Percentiles rank a stretch among this genome's conserved stretches.
These are phyloP conservation scores for Saccharum hybrid DNA, from an alignment of 202 grass and related monocot species.

Conservation along the genomic window DNA sequence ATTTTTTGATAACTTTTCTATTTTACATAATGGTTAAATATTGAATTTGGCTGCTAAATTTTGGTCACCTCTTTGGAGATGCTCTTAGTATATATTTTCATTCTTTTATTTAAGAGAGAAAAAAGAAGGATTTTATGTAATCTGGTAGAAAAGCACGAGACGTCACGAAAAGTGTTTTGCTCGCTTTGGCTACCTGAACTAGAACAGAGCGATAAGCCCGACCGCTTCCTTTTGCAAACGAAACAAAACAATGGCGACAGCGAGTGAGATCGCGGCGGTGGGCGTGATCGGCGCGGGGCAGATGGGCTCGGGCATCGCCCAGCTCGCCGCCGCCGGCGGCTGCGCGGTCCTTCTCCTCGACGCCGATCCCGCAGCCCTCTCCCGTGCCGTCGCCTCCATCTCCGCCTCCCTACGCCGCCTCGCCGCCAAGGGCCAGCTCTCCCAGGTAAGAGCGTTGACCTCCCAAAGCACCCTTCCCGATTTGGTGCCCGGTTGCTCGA, in stretches of 20 bases:
- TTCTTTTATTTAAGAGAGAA: too few relatives aligned
- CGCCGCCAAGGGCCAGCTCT: slow-evolving; percentile 73
- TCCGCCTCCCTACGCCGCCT: slow-evolving; percentile 68
- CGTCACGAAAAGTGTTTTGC: too few relatives aligned
- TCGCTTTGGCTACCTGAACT: too few relatives aligned
- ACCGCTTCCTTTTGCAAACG: too few relatives aligned
- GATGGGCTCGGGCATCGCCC: slow-evolving; percentile 97
- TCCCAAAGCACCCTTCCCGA: background rate
- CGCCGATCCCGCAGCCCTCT: slow-evolving; percentile 65
- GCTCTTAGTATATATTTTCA: too few relatives aligned
- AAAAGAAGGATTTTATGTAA: too few relatives aligned
- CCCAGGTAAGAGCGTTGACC: slow-evolving; percentile 49
- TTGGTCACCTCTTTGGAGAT: too few relatives aligned
- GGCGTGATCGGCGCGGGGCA: slow-evolving; percentile 86
- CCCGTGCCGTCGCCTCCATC: slow-evolving; percentile 60
- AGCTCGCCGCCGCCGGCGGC: slow-evolving; percentile 72
- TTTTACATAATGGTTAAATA: too few relatives aligned
- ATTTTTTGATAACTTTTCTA: too few relatives aligned
- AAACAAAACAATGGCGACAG: slow-evolving; percentile 41
- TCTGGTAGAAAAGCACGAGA: too few relatives aligned
- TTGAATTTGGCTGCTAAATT: too few relatives aligned
- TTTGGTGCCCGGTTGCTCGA: background rate
- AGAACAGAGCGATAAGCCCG: background rate
- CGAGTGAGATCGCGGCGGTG: slow-evolving; percentile 50
- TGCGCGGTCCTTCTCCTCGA: slow-evolving; percentile 74